Evolutionary conservation across 169 alveolate genomes (phyloP), one percentile per base, ranked within the genome.

Genomic region (Babesia bigemina): DNA sequence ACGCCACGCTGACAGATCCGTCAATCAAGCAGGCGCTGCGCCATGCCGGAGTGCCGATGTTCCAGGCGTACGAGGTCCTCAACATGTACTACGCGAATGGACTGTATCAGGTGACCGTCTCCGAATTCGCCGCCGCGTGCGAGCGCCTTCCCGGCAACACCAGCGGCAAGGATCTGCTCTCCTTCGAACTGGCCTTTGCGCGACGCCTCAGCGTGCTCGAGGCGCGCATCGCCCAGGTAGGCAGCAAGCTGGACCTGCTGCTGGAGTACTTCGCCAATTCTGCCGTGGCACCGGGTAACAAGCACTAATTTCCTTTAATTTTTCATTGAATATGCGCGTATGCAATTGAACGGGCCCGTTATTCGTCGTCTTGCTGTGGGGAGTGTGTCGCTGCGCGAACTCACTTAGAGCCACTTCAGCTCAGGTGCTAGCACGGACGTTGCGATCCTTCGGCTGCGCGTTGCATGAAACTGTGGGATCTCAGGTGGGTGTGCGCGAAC

Each of bases 21-120:
- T 79, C 52, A 6, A 71, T 79, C 52, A 29, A 55, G 56, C 55
- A 60, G 21, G 82, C 78, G 21, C 63, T 76, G 56, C 22, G 61
- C 11, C 22, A 44, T 13, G 81, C 85, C 12, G 84, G 45, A 19
- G 74, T 79, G 26, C 69, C 82, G 22, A 75, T 52, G 48, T 79
- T 59, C 59, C 84, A 70, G 70, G 87, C 87, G 14, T 79, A 70
- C 58, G 87, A 79, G 49, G 87, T 79, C 16, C 76, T 79, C 39
- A 71, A 79, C 21, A 36, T 79, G 24, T 70, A 70, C 77, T 79
- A 55, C 45, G 24, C 60, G 4, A 69, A 72, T 24, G 85, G 77
- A 8, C 65, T 71, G 26, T 19, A 22, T 13, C 39, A 33, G 4
- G 29, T 79, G 21, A 58, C 75, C 42, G 87, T 71, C 28, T 6